phyloP scores from a whole-genome alignment of 768 basidiomycete species.

The Trametes cinnabarina region DNA sequence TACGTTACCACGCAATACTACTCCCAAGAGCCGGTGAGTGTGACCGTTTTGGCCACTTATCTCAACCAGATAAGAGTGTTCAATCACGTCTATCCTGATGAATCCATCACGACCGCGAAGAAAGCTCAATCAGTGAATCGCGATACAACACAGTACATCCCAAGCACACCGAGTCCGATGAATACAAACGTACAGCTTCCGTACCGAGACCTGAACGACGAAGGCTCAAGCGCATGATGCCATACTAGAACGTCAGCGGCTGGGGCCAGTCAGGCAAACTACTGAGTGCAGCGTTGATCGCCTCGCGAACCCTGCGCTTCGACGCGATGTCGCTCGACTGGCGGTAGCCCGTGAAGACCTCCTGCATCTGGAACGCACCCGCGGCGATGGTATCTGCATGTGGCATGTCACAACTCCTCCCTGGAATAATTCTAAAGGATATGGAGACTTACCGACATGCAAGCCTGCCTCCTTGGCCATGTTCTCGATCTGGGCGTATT shows the following conservation, averaged over 20 bases:
- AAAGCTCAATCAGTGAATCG: no score
- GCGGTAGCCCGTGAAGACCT: slow-evolving; percentile 69
- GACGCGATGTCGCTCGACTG: slow-evolving; percentile 70
- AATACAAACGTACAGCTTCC: no score
- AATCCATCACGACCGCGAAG: no score
- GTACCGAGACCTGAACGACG: no score
- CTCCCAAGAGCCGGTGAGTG: no score
- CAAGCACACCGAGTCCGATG: no score
- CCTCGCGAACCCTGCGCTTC: slow-evolving; percentile 74
- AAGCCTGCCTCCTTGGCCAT: slow-evolving; percentile 30
- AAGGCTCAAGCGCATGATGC: no score
- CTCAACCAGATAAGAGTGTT: no score
- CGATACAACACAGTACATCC: no score
- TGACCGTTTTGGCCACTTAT: no score
- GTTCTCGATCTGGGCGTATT: slow-evolving; percentile 55
- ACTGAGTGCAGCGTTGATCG: slow-evolving; percentile 70
- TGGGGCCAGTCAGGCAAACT: slow-evolving; percentile 76
- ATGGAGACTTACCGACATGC: slow-evolving; percentile 28
- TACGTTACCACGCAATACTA: no score
- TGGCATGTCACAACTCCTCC: neutral
- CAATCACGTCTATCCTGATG: no score
- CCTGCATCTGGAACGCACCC: slow-evolving; percentile 72
- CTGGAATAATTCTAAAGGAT: neutral
- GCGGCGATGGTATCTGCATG: slow-evolving; percentile 61
- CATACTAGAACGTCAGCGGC: slow-evolving; percentile 10